Percentiles rank a stretch among this genome's conserved stretches.
Evolutionary conservation across 2,329 filamentous ascomycete genomes (phyloP).

Genomic region (Fusarium incarnatum): DNA sequence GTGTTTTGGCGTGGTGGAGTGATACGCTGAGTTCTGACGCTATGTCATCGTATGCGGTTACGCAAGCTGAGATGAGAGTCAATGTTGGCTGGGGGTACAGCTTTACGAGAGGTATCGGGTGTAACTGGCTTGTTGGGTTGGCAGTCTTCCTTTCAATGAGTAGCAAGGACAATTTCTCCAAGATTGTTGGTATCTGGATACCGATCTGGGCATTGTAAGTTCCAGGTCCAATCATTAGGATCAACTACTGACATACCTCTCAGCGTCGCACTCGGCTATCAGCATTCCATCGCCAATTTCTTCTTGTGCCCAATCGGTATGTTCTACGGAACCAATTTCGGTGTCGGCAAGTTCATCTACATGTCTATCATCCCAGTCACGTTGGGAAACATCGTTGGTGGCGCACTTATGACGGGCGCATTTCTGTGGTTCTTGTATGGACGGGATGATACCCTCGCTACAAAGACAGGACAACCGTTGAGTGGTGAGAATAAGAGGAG

Average conservation of each 20-base stretch:
- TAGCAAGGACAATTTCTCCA: background rate
- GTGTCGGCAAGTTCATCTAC: background rate
- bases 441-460: background rate
- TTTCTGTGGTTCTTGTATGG: conserved; percentile 1
- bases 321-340: background rate
- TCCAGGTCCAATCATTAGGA: accelerated
- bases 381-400: background rate
- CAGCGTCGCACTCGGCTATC: background rate
- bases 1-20: background rate
- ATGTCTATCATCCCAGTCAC: background rate
- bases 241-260: background rate
- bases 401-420: background rate
- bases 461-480: background rate
- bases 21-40: background rate
- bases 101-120: background rate
- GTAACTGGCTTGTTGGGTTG: background rate
- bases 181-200: conserved; percentile 2
- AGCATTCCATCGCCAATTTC: conserved; percentile 1
- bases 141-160: background rate
- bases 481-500: background rate
- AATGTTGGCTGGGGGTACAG: background rate
- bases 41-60: background rate
- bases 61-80: background rate
- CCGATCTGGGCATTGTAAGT: background rate
- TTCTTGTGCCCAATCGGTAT: background rate